Evolutionary conservation across 177 flowering plant species (phyloP), one percentile per base, ranked within the genome.

Genomic region (Telopea speciosissima): DNA sequence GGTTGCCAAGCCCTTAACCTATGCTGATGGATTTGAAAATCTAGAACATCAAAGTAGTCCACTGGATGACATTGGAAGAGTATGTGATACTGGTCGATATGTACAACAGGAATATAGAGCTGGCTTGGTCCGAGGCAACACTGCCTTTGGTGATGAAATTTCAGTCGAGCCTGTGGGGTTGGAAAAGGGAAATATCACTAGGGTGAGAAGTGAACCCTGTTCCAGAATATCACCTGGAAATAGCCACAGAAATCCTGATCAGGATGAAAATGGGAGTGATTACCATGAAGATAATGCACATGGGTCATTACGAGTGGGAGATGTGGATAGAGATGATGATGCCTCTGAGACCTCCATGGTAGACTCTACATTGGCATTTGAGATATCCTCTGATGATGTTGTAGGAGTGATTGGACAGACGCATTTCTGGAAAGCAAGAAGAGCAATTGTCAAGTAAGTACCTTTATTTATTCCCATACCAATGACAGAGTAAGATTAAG

Each of bases 391-490:
- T 31, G 92, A 89, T 75, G 88, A 88, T 77, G 87, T 91, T 70
- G 87, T 90, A 1, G 84, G 81, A 71, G 65, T 83, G 22, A 85
- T 89, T 16, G 91, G 94, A 44, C 84, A 80, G 69, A 88, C 89
- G 56, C 85, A 83, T 24, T 90, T 91, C 76, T 88, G 89, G 92
- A 87, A 85, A 79, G 84, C 89, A 28, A 81, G 98, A 77, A 85
- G 73, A 75, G 88, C 85, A 33, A 89, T 93, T 78, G 78, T 79
- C 80, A 81, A 83, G 98, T 93, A 83, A 87, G 94, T 86, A 22
- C 67, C 28, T 73, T 23, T 24, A 12, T 21, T 16, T 21, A 5
- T 54, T 54, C 22, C 22, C 33, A 13, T 54, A 54, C 21, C 3
- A 21, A 54, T 21, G 5, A 21, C 59, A n/a, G n/a, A 11, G 59